Base-by-base conservation (phyloP, 2,329 filamentous ascomycete genomes). In the Beauveria sp. region DNA sequence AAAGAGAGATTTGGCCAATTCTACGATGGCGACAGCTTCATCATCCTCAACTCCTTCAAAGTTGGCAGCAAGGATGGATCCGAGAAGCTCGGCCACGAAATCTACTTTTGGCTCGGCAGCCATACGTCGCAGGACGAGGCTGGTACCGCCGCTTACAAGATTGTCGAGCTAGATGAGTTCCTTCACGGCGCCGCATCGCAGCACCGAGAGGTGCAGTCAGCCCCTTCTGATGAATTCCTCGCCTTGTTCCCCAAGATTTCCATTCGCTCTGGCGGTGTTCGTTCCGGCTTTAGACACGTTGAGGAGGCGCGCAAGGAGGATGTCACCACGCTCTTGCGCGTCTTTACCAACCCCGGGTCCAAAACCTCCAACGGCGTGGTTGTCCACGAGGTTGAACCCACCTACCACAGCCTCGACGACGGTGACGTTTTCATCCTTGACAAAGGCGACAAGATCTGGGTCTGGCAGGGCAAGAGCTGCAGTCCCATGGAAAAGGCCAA, bases 401-500 rank as follows among this genome's bases (percentile, higher is more conserved):
- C 75, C 0, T 86, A 83, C 81, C 67, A 75, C 66, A 88, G 83
- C 67, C 77, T 89, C 38, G 85, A 88, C 66, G 85, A 88, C 62
- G 75, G 76, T 58, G 86, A 89, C 67, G 87, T 88, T 2, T 89
- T 88, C 66, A 76, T 89, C 16, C 72, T 88, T 49, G 86, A 89
- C 66, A 78, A 78, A 58, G 80, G 81, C 26, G 76, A 82, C 55
- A 88, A 88, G 75, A 86, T 89, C 66, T 88, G 83, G 79, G 83
- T 88, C 4, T 89, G 87, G 87, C 87, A 89, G 74, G 87, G 87
- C 56, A 79, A 78, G 67, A 79, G 78, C 48, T 87, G 84, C 69
- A 85, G 82, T 52, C 86, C 86, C 0, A 87, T 88, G 83, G 87
- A 89, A 69, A 88, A 87, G 74, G 82, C 82, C 50, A 87, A 86